Evolutionary conservation across 192 early-diverging fungal species (phyloP).

Genomic region (Coemansia sp.): DNA sequence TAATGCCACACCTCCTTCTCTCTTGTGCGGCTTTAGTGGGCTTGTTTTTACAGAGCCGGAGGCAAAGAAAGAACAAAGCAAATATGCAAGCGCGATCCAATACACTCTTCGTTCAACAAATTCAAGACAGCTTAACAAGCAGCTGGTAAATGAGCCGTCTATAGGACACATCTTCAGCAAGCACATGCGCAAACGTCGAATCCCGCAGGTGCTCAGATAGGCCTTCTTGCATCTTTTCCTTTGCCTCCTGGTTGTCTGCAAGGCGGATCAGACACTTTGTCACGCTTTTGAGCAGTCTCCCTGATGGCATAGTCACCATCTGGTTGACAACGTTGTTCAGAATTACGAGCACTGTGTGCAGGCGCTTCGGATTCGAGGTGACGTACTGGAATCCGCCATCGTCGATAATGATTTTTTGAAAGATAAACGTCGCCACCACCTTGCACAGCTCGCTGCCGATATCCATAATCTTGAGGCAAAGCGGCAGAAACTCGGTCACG

Average conservation of each 20-base stretch:
- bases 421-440: slow-evolving; percentile 98
- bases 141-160: slow-evolving; percentile 79
- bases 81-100: background rate
- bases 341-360: slow-evolving; percentile 94
- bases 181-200: slow-evolving; percentile 75
- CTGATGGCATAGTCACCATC: slow-evolving; percentile 79
- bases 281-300: slow-evolving; percentile 90
- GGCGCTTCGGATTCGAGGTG: slow-evolving; percentile 61
- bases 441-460: slow-evolving; percentile 95
- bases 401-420: slow-evolving; percentile 94
- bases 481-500: slow-evolving; percentile 94
- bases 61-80: background rate
- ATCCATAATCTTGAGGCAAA: slow-evolving; percentile 99
- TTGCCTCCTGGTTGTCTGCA: slow-evolving; percentile 88
- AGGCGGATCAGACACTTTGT: slow-evolving; percentile 89
- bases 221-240: slow-evolving; percentile 88
- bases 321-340: slow-evolving; percentile 92
- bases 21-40: slow-evolving; percentile 3
- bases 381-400: slow-evolving; percentile 78
- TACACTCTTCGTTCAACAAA: background rate
- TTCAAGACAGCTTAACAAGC: slow-evolving; percentile 35
- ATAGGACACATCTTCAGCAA: slow-evolving; percentile 89
- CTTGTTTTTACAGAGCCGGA: slow-evolving; percentile 9
- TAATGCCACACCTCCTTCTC: background rate
- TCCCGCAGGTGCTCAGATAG: slow-evolving; percentile 87